Conservation (phyloP, 1,284 basidiomycete species). For the Puccinia polysora region DNA sequence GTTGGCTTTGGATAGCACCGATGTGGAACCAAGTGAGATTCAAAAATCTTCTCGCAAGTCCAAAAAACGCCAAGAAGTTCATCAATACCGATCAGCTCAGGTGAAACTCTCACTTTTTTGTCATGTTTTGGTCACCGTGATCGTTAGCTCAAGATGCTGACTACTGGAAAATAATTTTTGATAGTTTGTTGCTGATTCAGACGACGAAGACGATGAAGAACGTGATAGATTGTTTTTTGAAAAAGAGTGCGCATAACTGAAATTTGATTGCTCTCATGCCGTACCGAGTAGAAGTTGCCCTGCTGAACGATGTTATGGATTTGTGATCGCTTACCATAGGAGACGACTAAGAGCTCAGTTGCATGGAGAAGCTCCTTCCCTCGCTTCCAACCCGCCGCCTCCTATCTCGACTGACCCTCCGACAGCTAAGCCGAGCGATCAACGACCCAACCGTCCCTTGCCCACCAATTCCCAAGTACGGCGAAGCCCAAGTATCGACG, state of each 20-base stretch:
- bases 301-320: neutral
- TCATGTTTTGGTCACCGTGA: neutral
- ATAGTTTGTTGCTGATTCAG: constrained; percentile 36
- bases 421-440: neutral
- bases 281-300: neutral
- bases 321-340: neutral
- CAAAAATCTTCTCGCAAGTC: constrained; percentile 8
- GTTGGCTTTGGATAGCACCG: constrained; percentile 4
- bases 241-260: constrained; percentile 29
- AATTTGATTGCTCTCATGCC: neutral
- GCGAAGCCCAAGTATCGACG: neutral
- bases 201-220: constrained; percentile 35
- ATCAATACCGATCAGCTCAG: constrained; percentile 18
- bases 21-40: neutral
- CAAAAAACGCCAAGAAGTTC: constrained; percentile 13
- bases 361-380: neutral
- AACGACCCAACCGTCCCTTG: too few species aligned
- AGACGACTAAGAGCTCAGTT: constrained; percentile 16
- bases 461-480: too few species aligned
- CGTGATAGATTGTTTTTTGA: constrained; percentile 34
- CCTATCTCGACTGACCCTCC: neutral
- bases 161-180: too few species aligned
- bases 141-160: neutral
- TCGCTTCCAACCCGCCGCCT: neutral
- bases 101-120: neutral